A percentile compares a stretch with the other conserved stretches of the same genome.
Evolutionary conservation across 176 grass and related monocot genomes (phyloP).

Genomic region (Zizania latifolia): DNA sequence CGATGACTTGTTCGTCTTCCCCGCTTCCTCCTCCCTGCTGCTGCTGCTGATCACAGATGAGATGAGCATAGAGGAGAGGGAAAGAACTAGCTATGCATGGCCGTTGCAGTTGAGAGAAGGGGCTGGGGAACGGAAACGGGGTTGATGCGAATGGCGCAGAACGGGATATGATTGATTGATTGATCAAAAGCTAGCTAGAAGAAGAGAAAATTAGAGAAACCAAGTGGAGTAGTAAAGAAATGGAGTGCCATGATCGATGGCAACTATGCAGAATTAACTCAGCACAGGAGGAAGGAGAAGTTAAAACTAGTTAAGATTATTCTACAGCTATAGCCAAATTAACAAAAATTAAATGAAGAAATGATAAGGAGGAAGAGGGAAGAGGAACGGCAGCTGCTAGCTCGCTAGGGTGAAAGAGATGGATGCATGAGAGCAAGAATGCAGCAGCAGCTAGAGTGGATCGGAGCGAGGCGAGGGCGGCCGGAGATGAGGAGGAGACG

Average conservation of each 20-base stretch:
- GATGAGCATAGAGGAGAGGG: background rate
- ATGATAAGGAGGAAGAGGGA: background rate
- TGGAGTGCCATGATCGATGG: constrained; percentile 1
- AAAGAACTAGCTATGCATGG: background rate
- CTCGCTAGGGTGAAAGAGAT: constrained; percentile 10
- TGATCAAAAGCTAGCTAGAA: background rate
- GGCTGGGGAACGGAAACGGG: constrained; percentile 40
- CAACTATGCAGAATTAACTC: background rate
- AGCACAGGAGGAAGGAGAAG: background rate
- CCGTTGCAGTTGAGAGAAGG: background rate
- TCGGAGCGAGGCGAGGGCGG: background rate
- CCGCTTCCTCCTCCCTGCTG: background rate
- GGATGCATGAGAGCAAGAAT: background rate
- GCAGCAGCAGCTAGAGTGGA: constrained; percentile 2
- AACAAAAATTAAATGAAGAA: background rate
- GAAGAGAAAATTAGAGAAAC: background rate
- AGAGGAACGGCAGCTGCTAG: background rate
- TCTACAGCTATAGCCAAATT: background rate
- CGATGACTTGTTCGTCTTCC: background rate
- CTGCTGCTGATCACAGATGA: background rate
- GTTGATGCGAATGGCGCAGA: constrained; percentile 13
- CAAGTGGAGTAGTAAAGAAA: constrained; percentile 7
- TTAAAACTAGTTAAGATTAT: background rate
- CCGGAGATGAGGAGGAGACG: constrained; percentile 25
- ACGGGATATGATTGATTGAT: constrained; percentile 25